Evolutionary conservation across 2,329 filamentous ascomycete species (phyloP).

Genomic region (Mycogone perniciosa): DNA sequence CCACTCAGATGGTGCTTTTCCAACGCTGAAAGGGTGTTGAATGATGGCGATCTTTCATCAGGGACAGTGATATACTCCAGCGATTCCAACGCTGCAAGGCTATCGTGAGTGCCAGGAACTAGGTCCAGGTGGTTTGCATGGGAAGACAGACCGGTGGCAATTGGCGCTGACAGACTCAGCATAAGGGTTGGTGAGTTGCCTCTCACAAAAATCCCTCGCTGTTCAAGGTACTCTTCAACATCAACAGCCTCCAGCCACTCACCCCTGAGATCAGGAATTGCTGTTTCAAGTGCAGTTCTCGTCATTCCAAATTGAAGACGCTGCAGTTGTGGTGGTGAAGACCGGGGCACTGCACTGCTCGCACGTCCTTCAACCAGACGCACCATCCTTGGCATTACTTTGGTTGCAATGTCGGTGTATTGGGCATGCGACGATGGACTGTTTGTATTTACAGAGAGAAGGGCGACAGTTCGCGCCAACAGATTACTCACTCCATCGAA

Average conservation of each 20-base stretch:
- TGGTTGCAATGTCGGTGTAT: background rate
- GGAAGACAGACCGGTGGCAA: background rate
- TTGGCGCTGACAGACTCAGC: background rate
- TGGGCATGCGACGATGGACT: background rate
- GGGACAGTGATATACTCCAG: too few relatives aligned
- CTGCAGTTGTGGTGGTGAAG: conserved; percentile 5
- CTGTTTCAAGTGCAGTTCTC: conserved; percentile 6
- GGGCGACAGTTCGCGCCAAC: background rate
- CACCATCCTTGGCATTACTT: conserved; percentile 2
- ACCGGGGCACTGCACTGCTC: background rate
- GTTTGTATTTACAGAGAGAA: background rate
- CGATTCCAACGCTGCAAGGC: background rate
- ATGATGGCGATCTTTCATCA: background rate
- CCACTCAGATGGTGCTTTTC: background rate
- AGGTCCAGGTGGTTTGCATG: background rate
- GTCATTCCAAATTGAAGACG: conserved; percentile 6
- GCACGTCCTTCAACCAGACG: conserved; percentile 5
- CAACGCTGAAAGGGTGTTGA: background rate
- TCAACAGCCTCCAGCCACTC: conserved; percentile 10
- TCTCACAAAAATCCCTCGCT: conserved; percentile 7
- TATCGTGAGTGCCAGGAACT: background rate
- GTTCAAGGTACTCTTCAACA: conserved; percentile 11
- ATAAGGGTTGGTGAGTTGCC: conserved; percentile 1
- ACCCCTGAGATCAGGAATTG: conserved; percentile 4
- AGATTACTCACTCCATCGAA: background rate